phyloP scores from a whole-genome alignment of 805 yeast genomes.

The Wickerhamomyces rabaulensis region DNA sequence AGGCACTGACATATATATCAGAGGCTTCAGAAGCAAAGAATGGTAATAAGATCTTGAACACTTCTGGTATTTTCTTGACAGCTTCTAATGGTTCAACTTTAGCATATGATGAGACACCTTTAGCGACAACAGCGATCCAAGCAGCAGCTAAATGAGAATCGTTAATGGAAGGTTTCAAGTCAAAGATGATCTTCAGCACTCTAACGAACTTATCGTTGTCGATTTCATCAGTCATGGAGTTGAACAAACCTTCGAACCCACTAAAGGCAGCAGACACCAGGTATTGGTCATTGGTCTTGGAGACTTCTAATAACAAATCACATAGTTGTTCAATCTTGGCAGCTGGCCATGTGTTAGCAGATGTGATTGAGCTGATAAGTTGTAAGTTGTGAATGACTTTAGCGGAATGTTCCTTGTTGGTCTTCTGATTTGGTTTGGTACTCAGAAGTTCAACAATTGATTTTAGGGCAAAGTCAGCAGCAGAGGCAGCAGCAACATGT shows the following conservation, averaged over 20 bases:
- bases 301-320: conserved; percentile 67
- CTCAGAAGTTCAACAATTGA: conserved; percentile 44
- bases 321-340: conserved; percentile 65
- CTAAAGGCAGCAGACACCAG: conserved; percentile 76
- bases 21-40: conserved; percentile 64
- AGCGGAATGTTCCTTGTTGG: conserved; percentile 47
- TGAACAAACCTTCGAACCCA: conserved; percentile 78
- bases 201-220: conserved; percentile 59
- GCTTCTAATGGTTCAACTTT: conserved; percentile 47
- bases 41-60: conserved; percentile 51
- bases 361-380: conserved; percentile 62
- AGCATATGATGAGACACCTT: conserved; percentile 58
- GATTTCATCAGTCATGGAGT: conserved; percentile 53
- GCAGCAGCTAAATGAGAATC: conserved; percentile 87
- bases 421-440: conserved; percentile 26
- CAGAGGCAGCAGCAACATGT: conserved; percentile 69
- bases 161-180: conserved; percentile 73
- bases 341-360: conserved; percentile 80
- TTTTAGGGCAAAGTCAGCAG: conserved; percentile 64
- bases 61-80: conserved; percentile 48
- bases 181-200: conserved; percentile 67
- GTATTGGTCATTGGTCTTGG: conserved; percentile 80
- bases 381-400: conserved; percentile 73
- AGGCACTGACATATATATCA: conserved; percentile 67
- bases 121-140: conserved; percentile 93